Evolutionary conservation across 2,329 filamentous ascomycete species (phyloP).

Genomic region (Albophoma yamanashiensis): DNA sequence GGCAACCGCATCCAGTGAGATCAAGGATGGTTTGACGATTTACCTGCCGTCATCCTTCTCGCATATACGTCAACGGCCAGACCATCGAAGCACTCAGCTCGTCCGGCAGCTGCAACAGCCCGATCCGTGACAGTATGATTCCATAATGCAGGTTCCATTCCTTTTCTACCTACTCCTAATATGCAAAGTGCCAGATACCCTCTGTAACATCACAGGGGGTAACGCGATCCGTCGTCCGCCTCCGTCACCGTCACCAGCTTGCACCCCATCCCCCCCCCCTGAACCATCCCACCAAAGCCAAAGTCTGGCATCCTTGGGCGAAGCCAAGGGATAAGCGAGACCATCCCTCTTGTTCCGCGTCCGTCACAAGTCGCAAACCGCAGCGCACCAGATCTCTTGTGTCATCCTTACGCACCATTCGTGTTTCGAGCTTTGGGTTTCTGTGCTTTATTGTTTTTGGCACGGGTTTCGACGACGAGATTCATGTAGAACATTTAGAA

Average conservation of each 20-base stretch:
- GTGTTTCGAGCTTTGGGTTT: constrained; percentile 11
- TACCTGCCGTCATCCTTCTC: not conserved
- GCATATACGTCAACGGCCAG: not conserved
- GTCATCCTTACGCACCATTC: constrained; percentile 3
- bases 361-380: not conserved
- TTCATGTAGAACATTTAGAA: constrained; percentile 24
- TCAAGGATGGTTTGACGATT: not conserved
- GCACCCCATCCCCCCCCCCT: constrained; percentile 1
- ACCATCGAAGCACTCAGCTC: not conserved
- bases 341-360: constrained; percentile 3
- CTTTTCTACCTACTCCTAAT: constrained; percentile 27
- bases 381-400: not conserved
- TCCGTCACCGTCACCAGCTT: constrained; percentile 5
- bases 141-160: constrained; percentile 19
- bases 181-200: constrained; percentile 22
- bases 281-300: constrained; percentile 2
- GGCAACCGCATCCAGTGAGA: not conserved
- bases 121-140: not conserved
- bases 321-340: not conserved
- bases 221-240: constrained; percentile 13
- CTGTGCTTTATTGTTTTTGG: constrained; percentile 24
- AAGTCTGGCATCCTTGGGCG: constrained; percentile 4
- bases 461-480: constrained; percentile 20
- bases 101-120: not conserved
- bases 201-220: constrained; percentile 13